phyloP scores from a whole-genome alignment of 495 filamentous ascomycete genomes.

The Aspergillus homomorphus region DNA sequence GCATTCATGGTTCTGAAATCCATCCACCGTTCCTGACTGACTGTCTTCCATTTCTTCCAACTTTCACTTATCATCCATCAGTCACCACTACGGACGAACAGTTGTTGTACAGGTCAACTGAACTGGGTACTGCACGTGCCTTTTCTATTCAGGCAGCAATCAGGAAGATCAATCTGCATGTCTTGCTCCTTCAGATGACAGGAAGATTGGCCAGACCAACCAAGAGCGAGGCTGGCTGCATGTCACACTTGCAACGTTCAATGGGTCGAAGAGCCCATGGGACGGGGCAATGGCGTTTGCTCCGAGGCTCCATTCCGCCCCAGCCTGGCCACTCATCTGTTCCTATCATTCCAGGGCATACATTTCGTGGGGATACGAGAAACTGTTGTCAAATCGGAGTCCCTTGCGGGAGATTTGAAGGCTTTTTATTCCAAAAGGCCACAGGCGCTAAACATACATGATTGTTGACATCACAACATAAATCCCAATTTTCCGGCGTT shows the following conservation, averaged over 20 bases:
- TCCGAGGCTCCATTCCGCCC: background rate
- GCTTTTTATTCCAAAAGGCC: constrained; percentile 3
- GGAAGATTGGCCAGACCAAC: background rate
- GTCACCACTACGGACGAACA: too few species aligned
- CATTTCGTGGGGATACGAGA: background rate
- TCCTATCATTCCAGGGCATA: background rate
- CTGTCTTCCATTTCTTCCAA: too few species aligned
- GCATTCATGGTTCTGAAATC: background rate
- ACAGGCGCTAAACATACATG: constrained; percentile 15
- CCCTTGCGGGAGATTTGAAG: constrained; percentile 3
- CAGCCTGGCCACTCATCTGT: too few species aligned
- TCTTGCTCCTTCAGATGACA: background rate
- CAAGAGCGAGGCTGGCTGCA: background rate
- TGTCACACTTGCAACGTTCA: background rate
- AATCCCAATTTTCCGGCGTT: background rate
- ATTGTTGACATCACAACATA: constrained; percentile 8
- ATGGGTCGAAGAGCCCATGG: background rate
- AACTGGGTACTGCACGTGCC: background rate
- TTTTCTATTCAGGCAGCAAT: background rate
- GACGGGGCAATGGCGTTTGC: background rate
- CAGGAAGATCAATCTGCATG: background rate
- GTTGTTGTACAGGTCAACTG: background rate
- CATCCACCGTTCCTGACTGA: background rate
- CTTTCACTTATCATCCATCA: too few species aligned
- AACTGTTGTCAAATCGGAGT: background rate